phyloP scores from a whole-genome alignment of 176 grass and related monocot genomes.

The Panicum miliaceum region DNA sequence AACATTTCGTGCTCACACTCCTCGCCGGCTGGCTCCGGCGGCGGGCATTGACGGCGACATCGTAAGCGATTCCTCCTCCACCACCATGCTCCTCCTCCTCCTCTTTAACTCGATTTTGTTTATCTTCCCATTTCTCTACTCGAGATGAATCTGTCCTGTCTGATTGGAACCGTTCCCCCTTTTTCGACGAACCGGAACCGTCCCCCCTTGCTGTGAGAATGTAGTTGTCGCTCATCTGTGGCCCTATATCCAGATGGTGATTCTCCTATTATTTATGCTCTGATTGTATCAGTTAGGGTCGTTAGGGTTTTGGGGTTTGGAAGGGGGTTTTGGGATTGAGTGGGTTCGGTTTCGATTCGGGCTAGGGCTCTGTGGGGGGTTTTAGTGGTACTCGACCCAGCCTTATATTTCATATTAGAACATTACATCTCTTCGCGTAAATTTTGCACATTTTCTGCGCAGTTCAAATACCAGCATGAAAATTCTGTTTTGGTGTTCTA shows the following conservation, averaged over 20 bases:
- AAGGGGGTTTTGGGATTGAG: no score
- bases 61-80: background rate
- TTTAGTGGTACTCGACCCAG: background rate
- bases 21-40: conserved; percentile 24
- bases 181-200: no score
- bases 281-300: background rate
- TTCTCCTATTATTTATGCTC: background rate
- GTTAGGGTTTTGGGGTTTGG: no score
- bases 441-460: background rate
- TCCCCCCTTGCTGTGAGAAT: background rate
- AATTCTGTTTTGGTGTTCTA: background rate
- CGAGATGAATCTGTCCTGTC: background rate
- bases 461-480: background rate
- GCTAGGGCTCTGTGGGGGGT: no score
- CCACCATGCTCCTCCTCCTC: background rate
- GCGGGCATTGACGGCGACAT: background rate
- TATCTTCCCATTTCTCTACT: background rate
- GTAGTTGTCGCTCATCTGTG: no score
- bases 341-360: no score
- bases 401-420: background rate
- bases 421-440: background rate
- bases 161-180: background rate
- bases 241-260: no score
- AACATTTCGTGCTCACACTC: background rate
- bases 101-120: background rate